A percentile compares a stretch with the other conserved stretches of the same genome.
These are phyloP conservation scores for Penicillium sp. DNA, from an alignment of 2,329 filamentous ascomycete species.

Conservation along the genomic window DNA sequence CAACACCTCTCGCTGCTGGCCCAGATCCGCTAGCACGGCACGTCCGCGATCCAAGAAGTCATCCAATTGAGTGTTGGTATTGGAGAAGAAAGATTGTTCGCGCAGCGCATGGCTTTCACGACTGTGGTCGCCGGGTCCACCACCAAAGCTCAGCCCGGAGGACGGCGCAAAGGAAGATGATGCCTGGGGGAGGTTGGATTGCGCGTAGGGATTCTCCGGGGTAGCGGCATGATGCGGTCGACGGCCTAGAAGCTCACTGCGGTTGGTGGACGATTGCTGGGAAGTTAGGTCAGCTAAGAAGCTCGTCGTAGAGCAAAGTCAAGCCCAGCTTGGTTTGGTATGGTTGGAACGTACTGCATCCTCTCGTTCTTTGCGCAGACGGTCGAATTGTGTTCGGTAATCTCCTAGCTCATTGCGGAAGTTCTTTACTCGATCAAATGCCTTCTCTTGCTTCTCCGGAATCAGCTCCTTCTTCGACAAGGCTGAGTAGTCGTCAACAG, in stretches of 20 bases:
- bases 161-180: constrained; percentile 45
- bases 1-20: constrained; percentile 87
- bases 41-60: constrained; percentile 91
- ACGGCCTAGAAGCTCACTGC: constrained; percentile 80
- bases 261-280: constrained; percentile 64
- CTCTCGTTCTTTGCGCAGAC: constrained; percentile 74
- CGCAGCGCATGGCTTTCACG: constrained; percentile 82
- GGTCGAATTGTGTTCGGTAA: constrained; percentile 75
- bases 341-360: constrained; percentile 57
- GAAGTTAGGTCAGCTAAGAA: background rate
- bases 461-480: constrained; percentile 88
- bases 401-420: constrained; percentile 82
- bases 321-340: background rate
- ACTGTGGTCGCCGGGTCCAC: constrained; percentile 56
- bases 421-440: constrained; percentile 77
- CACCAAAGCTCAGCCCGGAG: constrained; percentile 48
- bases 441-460: constrained; percentile 87
- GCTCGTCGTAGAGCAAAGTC: constrained; percentile 14
- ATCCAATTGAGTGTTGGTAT: constrained; percentile 81
- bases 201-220: constrained; percentile 91
- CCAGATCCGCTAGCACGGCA: constrained; percentile 84
- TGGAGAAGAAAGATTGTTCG: constrained; percentile 84
- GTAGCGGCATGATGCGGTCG: constrained; percentile 76
- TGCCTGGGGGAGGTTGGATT: constrained; percentile 49
- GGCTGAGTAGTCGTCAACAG: constrained; percentile 86